Evolutionary conservation across 495 filamentous ascomycete genomes (phyloP).

Genomic region (Aspergillus affinis): DNA sequence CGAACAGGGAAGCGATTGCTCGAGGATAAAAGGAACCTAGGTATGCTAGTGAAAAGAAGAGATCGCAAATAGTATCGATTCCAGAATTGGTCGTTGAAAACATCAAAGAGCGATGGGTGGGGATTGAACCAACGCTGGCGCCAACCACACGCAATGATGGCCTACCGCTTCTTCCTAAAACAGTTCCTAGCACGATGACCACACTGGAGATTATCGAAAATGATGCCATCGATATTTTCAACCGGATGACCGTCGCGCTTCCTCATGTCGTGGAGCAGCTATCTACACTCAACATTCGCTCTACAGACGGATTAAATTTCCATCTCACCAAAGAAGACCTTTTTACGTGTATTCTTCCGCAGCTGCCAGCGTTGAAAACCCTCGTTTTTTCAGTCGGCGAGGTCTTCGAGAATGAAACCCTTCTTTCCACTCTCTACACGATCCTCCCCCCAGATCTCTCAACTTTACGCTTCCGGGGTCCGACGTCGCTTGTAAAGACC

Average conservation of each 20-base stretch:
- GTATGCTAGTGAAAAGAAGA: conserved; percentile 11
- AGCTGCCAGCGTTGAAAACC: conserved; percentile 19
- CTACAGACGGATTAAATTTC: conserved; percentile 23
- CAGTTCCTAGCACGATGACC: conserved; percentile 9
- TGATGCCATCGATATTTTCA: conserved; percentile 25
- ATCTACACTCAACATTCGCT: conserved; percentile 19
- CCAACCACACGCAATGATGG: conserved; percentile 5
- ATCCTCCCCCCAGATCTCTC: conserved; percentile 21
- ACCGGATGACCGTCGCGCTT: conserved; percentile 22
- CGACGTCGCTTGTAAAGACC: conserved; percentile 18
- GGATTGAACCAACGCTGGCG: conserved; percentile 9
- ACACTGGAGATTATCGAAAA: conserved; percentile 28
- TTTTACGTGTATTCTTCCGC: conserved; percentile 15
- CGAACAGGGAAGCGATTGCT: conserved; percentile 12
- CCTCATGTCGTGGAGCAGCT: conserved; percentile 25
- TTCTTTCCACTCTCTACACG: conserved; percentile 19
- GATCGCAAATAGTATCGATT: conserved; percentile 17
- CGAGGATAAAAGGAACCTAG: conserved; percentile 17
- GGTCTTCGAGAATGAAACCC: conserved; percentile 17
- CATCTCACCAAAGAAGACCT: conserved; percentile 5
- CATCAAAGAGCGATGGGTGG: conserved; percentile 15
- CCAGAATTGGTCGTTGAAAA: conserved; percentile 12
- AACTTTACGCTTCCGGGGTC: conserved; percentile 24
- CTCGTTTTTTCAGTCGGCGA: conserved; percentile 27
- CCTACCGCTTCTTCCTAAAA: background rate